phyloP scores from a whole-genome alignment of 352 stramenopile species.

The Globisporangium orthogonon region DNA sequence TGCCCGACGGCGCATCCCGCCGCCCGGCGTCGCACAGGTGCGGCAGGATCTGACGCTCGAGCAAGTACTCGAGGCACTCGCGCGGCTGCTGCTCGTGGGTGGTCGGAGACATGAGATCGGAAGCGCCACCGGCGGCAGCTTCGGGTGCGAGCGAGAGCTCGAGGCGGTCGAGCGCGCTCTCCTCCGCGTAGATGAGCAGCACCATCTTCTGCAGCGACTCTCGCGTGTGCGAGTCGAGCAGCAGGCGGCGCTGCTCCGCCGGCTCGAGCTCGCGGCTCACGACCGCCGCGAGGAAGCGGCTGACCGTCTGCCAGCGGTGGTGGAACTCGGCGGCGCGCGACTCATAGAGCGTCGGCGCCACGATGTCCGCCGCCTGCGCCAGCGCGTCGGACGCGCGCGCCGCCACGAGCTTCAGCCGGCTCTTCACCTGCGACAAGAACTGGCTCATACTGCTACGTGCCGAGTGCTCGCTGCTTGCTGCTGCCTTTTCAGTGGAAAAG shows the following conservation, averaged over 20 bases:
- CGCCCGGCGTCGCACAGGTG: conserved; percentile 69
- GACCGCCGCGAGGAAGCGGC: conserved; percentile 71
- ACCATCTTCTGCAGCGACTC: conserved; percentile 84
- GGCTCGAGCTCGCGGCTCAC: conserved; percentile 58
- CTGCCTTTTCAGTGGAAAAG: too few species aligned
- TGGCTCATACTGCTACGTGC: conserved; percentile 7
- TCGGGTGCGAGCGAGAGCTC: conserved; percentile 45
- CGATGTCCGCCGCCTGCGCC: conserved; percentile 71
- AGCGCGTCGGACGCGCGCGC: conserved; percentile 64
- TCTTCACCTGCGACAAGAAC: conserved; percentile 67
- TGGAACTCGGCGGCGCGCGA: conserved; percentile 82
- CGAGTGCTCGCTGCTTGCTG: too few species aligned
- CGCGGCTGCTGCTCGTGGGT: conserved; percentile 26
- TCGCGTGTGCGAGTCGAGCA: conserved; percentile 75
- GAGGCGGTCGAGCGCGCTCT: conserved; percentile 64
- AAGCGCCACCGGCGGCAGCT: not conserved
- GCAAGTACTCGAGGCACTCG: conserved; percentile 77
- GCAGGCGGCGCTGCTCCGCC: conserved; percentile 59
- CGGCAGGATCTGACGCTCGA: conserved; percentile 80
- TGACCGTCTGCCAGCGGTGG: conserved; percentile 73
- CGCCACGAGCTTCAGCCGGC: conserved; percentile 70
- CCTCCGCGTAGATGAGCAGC: conserved; percentile 81
- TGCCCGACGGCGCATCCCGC: conserved; percentile 63
- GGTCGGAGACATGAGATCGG: conserved; percentile 11
- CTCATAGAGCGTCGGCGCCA: conserved; percentile 77